Percentiles rank a stretch among this genome's conserved stretches.
Conservation (phyloP, 495 filamentous ascomycete species). For the Neurospora sp. region DNA sequence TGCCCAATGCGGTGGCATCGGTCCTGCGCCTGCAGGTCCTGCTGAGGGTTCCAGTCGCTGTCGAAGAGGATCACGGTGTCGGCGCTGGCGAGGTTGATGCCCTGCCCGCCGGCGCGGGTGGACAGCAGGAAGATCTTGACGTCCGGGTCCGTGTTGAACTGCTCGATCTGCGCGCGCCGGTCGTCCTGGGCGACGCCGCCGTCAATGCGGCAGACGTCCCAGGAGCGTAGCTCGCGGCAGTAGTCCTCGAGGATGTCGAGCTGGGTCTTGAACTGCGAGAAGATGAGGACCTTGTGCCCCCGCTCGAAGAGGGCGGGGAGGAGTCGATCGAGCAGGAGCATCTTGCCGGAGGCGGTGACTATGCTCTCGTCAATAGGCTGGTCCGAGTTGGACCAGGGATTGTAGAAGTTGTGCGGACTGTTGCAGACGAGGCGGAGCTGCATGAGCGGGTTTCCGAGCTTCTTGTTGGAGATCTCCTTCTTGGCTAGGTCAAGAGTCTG, state of each 20-base stretch:
- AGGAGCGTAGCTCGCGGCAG: slow-evolving; percentile 57
- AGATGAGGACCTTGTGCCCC: slow-evolving; percentile 87
- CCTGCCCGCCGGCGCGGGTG: slow-evolving; percentile 87
- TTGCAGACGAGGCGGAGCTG: slow-evolving; percentile 91
- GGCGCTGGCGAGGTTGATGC: slow-evolving; percentile 94
- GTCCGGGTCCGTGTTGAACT: slow-evolving; percentile 65
- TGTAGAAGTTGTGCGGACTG: slow-evolving; percentile 92
- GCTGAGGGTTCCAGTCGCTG: slow-evolving; percentile 96
- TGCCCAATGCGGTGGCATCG: slow-evolving; percentile 93
- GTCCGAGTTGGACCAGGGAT: slow-evolving; percentile 60
- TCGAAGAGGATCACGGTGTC: slow-evolving; percentile 97
- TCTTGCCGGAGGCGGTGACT: slow-evolving; percentile 82
- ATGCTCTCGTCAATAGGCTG: slow-evolving; percentile 62
- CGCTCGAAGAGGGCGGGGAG: slow-evolving; percentile 64
- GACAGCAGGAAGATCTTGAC: slow-evolving; percentile 78
- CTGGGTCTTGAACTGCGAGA: slow-evolving; percentile 92
- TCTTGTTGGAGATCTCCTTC: slow-evolving; percentile 78
- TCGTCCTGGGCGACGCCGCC: slow-evolving; percentile 74
- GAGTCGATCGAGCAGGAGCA: slow-evolving; percentile 84
- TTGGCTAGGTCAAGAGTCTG: slow-evolving; percentile 72
- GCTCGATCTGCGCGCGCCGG: slow-evolving; percentile 70
- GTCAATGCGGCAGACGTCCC: slow-evolving; percentile 85
- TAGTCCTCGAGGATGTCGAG: slow-evolving; percentile 88
- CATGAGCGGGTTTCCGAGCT: slow-evolving; percentile 88
- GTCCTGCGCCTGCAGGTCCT: slow-evolving; percentile 93